A percentile compares a stretch with the other conserved stretches of the same genome.
Evolutionary conservation across 441 rosid species (phyloP).

Genomic region (Raphanus hybrid): DNA sequence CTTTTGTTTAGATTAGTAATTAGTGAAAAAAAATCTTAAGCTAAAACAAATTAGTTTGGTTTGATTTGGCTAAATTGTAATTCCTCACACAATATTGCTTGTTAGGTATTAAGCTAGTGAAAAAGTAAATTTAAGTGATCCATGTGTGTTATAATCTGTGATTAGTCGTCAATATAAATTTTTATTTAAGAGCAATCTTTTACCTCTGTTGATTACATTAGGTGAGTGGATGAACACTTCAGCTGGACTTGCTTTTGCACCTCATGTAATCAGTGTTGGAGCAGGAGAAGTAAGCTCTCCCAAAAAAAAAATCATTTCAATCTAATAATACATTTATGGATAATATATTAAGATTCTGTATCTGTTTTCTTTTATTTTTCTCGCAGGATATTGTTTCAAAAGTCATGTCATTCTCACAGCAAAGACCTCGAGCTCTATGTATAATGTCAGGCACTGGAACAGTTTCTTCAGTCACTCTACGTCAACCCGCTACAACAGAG

Average conservation of each 20-base stretch:
- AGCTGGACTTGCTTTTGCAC: slow-evolving; percentile 95
- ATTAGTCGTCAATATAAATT: too few relatives aligned
- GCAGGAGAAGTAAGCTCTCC: slow-evolving; percentile 76
- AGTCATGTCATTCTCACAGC: slow-evolving; percentile 79
- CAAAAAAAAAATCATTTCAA: background rate
- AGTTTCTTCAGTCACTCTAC: slow-evolving; percentile 83
- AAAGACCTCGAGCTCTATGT: slow-evolving; percentile 92
- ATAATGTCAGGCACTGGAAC: slow-evolving; percentile 93
- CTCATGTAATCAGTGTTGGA: slow-evolving; percentile 81
- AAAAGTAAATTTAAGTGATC: background rate
- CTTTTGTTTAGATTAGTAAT: too few relatives aligned
- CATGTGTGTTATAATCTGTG: background rate
- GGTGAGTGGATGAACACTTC: slow-evolving; percentile 99
- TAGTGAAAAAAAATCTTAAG: too few relatives aligned
- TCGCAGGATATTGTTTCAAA: slow-evolving; percentile 59
- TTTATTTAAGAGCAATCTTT: too few relatives aligned
- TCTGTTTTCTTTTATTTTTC: too few relatives aligned
- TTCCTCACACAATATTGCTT: background rate
- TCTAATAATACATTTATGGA: too few relatives aligned
- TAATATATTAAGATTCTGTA: too few relatives aligned
- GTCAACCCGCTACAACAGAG: slow-evolving; percentile 72
- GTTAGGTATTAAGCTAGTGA: slow-evolving; percentile 7
- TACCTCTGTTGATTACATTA: slow-evolving; percentile 34
- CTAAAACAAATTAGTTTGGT: too few relatives aligned
- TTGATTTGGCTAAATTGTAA: background rate